These are phyloP conservation scores for Nakazawaea anatomiae DNA, from an alignment of 805 yeast species.

Conservation along the genomic window DNA sequence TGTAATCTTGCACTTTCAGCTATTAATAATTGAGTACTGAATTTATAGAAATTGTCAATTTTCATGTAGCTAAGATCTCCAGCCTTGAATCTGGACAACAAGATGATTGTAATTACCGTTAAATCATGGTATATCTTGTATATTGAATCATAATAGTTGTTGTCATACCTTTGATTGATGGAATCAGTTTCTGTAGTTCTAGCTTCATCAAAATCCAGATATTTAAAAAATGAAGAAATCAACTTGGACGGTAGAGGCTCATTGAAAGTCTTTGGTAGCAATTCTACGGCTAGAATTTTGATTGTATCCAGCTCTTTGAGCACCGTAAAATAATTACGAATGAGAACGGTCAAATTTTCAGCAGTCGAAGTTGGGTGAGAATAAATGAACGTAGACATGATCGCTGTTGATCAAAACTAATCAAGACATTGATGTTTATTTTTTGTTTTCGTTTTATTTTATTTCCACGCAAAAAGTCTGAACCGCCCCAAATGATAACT, in stretches of 20 bases:
- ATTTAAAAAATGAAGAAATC: conserved; percentile 33
- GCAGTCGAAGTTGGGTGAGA: neutral
- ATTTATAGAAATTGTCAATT: conserved; percentile 59
- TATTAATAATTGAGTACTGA: conserved; percentile 54
- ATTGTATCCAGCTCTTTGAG: conserved; percentile 17
- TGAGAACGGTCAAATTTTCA: conserved; percentile 8
- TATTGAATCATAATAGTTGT: conserved; percentile 37
- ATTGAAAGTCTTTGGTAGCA: conserved; percentile 39
- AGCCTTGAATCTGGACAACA: conserved; percentile 39
- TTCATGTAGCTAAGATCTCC: conserved; percentile 44
- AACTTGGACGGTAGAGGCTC: conserved; percentile 40
- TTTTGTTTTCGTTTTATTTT: no score
- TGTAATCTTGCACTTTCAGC: conserved; percentile 52
- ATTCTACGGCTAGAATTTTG: conserved; percentile 1
- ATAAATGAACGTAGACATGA: neutral
- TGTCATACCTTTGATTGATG: conserved; percentile 34
- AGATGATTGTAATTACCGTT: conserved; percentile 45
- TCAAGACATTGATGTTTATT: no score
- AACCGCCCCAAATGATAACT: no score
- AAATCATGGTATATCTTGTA: conserved; percentile 65
- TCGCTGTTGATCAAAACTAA: neutral
- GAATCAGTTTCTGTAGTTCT: conserved; percentile 26
- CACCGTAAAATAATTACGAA: conserved; percentile 19
- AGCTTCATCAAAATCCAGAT: conserved; percentile 25
- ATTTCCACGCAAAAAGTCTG: no score